Conservation (phyloP, 1,139 yeast genomes). For the Suhomyces yuchorum region DNA sequence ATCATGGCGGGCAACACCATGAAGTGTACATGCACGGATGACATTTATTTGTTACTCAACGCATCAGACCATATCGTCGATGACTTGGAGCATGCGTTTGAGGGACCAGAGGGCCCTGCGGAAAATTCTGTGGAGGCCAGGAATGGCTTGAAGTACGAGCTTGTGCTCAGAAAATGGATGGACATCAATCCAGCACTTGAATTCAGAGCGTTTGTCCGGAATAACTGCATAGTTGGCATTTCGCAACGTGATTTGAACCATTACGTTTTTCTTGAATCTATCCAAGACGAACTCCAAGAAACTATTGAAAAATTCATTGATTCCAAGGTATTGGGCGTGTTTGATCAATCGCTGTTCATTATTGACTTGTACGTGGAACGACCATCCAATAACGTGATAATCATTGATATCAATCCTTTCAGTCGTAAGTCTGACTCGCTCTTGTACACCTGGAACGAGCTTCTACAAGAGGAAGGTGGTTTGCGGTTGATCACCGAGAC, state of each 20-base stretch:
- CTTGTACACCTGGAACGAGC: slow-evolving; percentile 83
- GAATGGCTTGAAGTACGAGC: slow-evolving; percentile 41
- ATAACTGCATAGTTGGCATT: slow-evolving; percentile 64
- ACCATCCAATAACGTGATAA: slow-evolving; percentile 63
- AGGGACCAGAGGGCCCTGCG: slow-evolving; percentile 1
- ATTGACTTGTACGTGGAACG: slow-evolving; percentile 82
- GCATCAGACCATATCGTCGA: slow-evolving; percentile 87
- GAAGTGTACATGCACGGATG: slow-evolving; percentile 69
- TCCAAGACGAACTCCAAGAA: slow-evolving; percentile 48
- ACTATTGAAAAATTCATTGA: slow-evolving; percentile 60
- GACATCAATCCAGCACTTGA: slow-evolving; percentile 85
- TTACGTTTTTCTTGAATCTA: slow-evolving; percentile 62
- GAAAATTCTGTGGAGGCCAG: not conserved
- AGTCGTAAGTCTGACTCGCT: slow-evolving; percentile 74
- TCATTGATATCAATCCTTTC: slow-evolving; percentile 87
- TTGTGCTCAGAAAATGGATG: slow-evolving; percentile 81
- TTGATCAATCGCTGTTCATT: slow-evolving; percentile 49
- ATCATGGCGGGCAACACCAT: slow-evolving; percentile 76
- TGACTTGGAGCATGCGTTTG: slow-evolving; percentile 73
- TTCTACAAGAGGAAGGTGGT: slow-evolving; percentile 38
- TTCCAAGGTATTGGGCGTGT: slow-evolving; percentile 40
- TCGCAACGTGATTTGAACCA: slow-evolving; percentile 86
- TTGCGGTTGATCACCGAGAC: slow-evolving; percentile 70
- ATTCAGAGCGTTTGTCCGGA: slow-evolving; percentile 78
- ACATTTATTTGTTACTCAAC: slow-evolving; percentile 75